Evolutionary conservation across 768 basidiomycete genomes (phyloP).

Genomic region (Dacryopinax spathularia): DNA sequence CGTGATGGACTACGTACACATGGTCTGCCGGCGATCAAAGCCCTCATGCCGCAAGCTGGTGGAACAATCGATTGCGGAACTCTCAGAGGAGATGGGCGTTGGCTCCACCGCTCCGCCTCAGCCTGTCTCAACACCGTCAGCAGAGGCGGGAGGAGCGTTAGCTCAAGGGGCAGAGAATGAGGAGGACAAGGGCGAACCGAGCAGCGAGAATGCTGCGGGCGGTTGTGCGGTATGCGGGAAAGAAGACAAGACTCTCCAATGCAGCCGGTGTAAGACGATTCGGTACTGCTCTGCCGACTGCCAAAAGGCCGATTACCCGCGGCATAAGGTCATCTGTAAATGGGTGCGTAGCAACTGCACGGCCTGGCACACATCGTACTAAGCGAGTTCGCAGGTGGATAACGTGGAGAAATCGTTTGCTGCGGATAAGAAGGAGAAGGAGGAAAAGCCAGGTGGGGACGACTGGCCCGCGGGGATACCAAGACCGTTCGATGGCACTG

Average conservation of each 20-base stretch:
- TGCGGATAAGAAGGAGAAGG: background rate
- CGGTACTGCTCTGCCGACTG: background rate
- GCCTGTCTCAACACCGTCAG: background rate
- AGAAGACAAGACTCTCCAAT: background rate
- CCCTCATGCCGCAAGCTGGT: background rate
- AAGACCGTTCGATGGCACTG: background rate
- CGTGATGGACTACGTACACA: slow-evolving; percentile 1
- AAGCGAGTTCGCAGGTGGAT: background rate
- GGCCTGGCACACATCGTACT: background rate
- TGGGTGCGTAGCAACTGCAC: background rate
- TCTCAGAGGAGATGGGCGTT: background rate
- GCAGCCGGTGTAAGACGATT: background rate
- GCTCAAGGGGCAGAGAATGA: background rate
- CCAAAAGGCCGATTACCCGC: background rate
- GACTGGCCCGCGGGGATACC: background rate
- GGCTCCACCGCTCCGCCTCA: too few species aligned
- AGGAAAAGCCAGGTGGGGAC: background rate
- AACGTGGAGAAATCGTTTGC: background rate
- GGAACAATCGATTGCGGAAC: background rate
- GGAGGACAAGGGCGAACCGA: background rate
- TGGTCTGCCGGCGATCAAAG: background rate
- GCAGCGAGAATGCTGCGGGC: background rate
- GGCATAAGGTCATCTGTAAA: background rate
- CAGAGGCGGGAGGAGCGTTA: background rate
- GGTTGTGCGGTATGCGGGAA: background rate